Base-by-base conservation (phyloP, 2,329 filamentous ascomycete species). In the Penicillium hesseltinei region DNA sequence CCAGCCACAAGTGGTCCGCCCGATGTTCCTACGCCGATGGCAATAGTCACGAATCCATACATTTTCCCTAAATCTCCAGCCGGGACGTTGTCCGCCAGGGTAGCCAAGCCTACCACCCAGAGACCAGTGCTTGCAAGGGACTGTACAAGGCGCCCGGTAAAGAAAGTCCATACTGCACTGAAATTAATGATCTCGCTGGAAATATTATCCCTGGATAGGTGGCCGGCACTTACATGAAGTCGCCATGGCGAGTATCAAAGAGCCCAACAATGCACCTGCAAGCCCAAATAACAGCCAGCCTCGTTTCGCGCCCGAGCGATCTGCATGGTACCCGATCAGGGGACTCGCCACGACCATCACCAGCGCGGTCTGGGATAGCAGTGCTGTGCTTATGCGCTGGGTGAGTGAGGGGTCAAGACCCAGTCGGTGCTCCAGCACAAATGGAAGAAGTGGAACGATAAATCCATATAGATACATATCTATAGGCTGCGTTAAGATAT, bases 371-470 rank as follows among this genome's bases (percentile, higher is more conserved):
- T 68, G 56, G 7, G 68, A 61, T 11, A 73, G 58, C 31, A 73
- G 36, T 1, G 63, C 53, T 17, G 68, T 66, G 27, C 62, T 70
- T 39, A 69, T 36, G 3, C 60, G 57, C 42, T 72, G 69, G 5
- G 67, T 68, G 21, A 65, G 49, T 3, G 60, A 60, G 10, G 49
- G 49, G 25, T 68, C 62, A 11, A 71, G 48, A 19, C 57, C 54
- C 6, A 73, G 54, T n/a, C 69, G 69, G 35, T 57, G 57, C 54
- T 70, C 64, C 3, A 72, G 50, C 9, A 72, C 60, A 19, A 66
- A 68, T 3, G 67, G 67, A 5, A 73, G 63, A 39, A 73, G 68
- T 2, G 70, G 69, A 1, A 73, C 65, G n/a, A 73, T 54, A 33
- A 72, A 71, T 11, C 62, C 61, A 49, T 68, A 71, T 1, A 72